Conservation (phyloP, 1,284 basidiomycete species). For the Ustilago loliicola region DNA sequence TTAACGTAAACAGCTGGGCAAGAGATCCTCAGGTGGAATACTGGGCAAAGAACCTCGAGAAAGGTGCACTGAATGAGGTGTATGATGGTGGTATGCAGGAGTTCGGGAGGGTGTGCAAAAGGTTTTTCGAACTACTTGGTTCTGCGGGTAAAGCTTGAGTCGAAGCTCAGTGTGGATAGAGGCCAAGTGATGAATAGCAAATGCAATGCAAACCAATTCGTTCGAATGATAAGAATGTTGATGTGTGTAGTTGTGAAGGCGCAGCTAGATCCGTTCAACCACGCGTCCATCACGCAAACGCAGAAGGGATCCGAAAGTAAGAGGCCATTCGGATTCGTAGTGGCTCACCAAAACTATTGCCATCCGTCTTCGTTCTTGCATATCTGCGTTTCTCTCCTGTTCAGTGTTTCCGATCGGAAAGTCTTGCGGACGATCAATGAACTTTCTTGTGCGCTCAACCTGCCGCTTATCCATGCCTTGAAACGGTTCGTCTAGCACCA, state of each 20-base stretch:
- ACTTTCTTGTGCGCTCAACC: constrained; percentile 47
- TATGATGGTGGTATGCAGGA: constrained; percentile 50
- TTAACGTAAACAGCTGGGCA: constrained; percentile 58
- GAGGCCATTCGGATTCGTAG: constrained; percentile 67
- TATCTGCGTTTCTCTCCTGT: constrained; percentile 23
- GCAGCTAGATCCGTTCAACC: constrained; percentile 39
- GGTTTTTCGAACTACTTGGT: constrained; percentile 43
- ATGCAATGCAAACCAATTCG: too few relatives aligned
- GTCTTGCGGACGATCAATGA: constrained; percentile 44
- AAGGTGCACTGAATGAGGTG: constrained; percentile 38
- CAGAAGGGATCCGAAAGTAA: constrained; percentile 52
- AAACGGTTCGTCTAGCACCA: constrained; percentile 69
- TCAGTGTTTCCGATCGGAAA: constrained; percentile 20
- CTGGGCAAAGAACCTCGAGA: constrained; percentile 29
- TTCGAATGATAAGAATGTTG: too few relatives aligned
- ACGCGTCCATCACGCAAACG: constrained; percentile 55
- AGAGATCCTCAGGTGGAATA: constrained; percentile 48
- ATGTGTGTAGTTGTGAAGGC: not conserved
- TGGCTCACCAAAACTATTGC: constrained; percentile 66
- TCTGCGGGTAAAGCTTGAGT: constrained; percentile 36
- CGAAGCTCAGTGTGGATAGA: too few relatives aligned
- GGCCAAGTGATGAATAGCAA: too few relatives aligned
- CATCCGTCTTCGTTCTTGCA: constrained; percentile 26
- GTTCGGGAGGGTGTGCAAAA: constrained; percentile 20
- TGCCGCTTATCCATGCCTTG: constrained; percentile 66